These are phyloP conservation scores for Hypomontagnella submonticulosa DNA, from an alignment of 495 filamentous ascomycete genomes.

Conservation along the genomic window DNA sequence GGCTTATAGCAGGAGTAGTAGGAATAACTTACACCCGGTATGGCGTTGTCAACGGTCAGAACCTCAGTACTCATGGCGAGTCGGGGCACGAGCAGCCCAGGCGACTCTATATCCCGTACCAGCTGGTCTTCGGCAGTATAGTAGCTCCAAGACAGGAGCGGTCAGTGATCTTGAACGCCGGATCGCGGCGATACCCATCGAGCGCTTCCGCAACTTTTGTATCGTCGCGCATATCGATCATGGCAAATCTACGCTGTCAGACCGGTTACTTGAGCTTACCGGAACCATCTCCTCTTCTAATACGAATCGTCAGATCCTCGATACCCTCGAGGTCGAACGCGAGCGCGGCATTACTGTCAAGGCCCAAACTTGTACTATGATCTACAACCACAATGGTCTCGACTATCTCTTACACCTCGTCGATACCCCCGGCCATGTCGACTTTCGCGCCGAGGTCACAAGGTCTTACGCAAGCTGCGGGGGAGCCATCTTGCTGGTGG, in stretches of 20 bases:
- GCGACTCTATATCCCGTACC: background rate
- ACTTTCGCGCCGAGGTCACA: conserved; percentile 95
- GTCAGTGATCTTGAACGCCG: conserved; percentile 73
- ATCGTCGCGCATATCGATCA: conserved; percentile 99
- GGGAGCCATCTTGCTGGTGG: conserved; percentile 90
- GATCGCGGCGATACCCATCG: conserved; percentile 88
- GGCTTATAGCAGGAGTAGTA: conserved; percentile 52
- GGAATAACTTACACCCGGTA: conserved; percentile 6
- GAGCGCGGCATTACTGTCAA: conserved; percentile 98
- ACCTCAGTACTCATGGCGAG: conserved; percentile 2
- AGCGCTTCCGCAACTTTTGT: conserved; percentile 95
- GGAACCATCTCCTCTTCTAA: conserved; percentile 85
- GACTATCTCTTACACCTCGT: conserved; percentile 96
- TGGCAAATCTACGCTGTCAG: conserved; percentile 94
- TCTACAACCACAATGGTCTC: conserved; percentile 84
- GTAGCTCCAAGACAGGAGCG: conserved; percentile 32
- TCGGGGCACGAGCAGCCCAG: conserved; percentile 18
- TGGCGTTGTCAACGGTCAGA: conserved; percentile 14
- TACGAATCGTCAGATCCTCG: conserved; percentile 92
- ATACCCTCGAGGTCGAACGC: conserved; percentile 96
- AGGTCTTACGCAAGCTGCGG: conserved; percentile 95
- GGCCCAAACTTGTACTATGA: conserved; percentile 97
- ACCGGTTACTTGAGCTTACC: conserved; percentile 92
- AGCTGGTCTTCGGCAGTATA: conserved; percentile 13
- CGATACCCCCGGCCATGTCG: conserved; percentile 97